phyloP scores from a whole-genome alignment of 345 rosid genomes.

The Camelina sativa region DNA sequence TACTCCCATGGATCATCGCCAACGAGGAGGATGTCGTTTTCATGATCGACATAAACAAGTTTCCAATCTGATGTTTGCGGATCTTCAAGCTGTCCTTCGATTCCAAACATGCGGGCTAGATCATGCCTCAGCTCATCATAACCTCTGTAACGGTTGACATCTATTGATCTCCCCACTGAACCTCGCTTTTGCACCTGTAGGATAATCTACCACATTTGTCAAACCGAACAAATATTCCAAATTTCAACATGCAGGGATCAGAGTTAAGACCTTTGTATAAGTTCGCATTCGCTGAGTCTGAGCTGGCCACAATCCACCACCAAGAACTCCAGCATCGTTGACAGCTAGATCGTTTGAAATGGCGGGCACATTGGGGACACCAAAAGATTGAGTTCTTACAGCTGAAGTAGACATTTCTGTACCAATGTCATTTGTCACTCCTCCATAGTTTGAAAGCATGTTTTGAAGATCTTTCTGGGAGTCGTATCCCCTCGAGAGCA shows the following conservation, averaged over 20 bases:
- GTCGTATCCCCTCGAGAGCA: constrained; percentile 85
- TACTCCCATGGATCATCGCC: constrained; percentile 99
- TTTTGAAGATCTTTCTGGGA: constrained; percentile 96
- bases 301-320: constrained; percentile 79
- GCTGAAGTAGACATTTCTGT: constrained; percentile 92
- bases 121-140: constrained; percentile 87
- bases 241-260: constrained; percentile 6
- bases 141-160: constrained; percentile 82
- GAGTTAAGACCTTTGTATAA: constrained; percentile 76
- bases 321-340: constrained; percentile 74
- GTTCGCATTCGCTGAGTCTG: constrained; percentile 94
- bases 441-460: constrained; percentile 83
- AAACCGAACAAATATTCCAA: neutral
- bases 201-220: constrained; percentile 8
- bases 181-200: constrained; percentile 96
- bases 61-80: constrained; percentile 95
- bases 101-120: constrained; percentile 94
- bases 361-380: constrained; percentile 77
- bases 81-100: constrained; percentile 95
- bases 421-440: constrained; percentile 77
- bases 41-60: constrained; percentile 91
- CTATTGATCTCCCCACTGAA: constrained; percentile 95
- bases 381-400: constrained; percentile 89
- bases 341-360: constrained; percentile 78
- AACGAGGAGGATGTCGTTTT: constrained; percentile 90